Conservation (phyloP, 1,139 yeast species). For the Diutina sp. region DNA sequence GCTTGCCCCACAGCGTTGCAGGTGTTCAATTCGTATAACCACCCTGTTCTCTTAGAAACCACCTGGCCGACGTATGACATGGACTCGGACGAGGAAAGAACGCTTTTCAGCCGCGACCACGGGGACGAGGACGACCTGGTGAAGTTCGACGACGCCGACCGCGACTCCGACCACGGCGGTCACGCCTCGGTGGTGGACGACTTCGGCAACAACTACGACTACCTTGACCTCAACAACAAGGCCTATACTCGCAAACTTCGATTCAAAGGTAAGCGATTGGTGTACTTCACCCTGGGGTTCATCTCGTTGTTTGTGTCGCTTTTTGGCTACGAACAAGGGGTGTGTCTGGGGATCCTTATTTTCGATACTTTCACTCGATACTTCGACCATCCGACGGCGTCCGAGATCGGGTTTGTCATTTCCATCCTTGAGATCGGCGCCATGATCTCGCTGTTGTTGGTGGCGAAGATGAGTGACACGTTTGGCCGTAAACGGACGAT, state of each 20-base stretch:
- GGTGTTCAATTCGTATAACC: not conserved
- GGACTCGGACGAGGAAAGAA: slow-evolving; percentile 1
- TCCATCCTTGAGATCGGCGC: slow-evolving; percentile 43
- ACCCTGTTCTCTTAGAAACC: not conserved
- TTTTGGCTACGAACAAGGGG: slow-evolving; percentile 3
- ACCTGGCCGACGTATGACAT: not conserved
- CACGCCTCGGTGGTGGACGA: slow-evolving; percentile 10
- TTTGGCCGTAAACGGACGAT: slow-evolving; percentile 35
- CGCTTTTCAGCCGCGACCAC: not conserved
- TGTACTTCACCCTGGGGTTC: slow-evolving; percentile 70
- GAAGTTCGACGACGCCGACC: not conserved
- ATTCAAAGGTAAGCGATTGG: slow-evolving; percentile 31
- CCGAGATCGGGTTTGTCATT: slow-evolving; percentile 37
- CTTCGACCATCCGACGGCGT: slow-evolving; percentile 31
- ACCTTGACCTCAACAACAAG: slow-evolving; percentile 25
- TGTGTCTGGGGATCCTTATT: slow-evolving; percentile 9
- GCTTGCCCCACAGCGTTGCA: not conserved
- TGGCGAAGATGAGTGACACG: slow-evolving; percentile 7
- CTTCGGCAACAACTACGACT: slow-evolving; percentile 24
- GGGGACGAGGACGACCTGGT: not conserved
- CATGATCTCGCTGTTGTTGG: slow-evolving; percentile 28
- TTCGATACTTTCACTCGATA: slow-evolving; percentile 33
- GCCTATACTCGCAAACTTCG: slow-evolving; percentile 18
- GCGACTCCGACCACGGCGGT: not conserved
- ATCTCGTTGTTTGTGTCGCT: slow-evolving; percentile 76